These are phyloP conservation scores for Cladosporium velox DNA, from an alignment of 2,329 filamentous ascomycete genomes.

Conservation along the genomic window DNA sequence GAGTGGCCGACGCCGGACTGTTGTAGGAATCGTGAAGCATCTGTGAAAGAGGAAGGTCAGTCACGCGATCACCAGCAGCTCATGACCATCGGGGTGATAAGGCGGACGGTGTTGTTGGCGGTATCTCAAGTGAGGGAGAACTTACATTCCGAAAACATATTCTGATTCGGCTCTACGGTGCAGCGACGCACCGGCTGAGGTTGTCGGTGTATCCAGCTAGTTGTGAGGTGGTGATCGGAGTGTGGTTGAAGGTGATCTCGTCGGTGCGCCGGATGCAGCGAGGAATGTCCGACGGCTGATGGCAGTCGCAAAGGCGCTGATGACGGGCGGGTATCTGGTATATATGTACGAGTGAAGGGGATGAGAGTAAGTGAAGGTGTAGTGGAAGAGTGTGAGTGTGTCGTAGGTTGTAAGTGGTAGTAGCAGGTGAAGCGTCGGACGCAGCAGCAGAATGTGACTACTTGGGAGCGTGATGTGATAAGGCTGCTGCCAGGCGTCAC, in stretches of 20 bases:
- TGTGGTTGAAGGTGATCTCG: not conserved
- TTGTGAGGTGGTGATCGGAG: not conserved
- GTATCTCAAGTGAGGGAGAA: conserved; percentile 27
- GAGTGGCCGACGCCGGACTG: conserved; percentile 93
- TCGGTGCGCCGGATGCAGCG: conserved; percentile 21
- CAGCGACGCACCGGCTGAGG: not conserved
- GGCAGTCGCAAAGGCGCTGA: not conserved
- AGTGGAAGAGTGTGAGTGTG: not conserved
- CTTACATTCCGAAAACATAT: conserved; percentile 91
- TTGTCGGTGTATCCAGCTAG: not conserved
- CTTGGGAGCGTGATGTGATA: conserved; percentile 9
- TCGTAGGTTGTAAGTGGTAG: not conserved
- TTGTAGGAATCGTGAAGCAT: conserved; percentile 93
- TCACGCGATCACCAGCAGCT: conserved; percentile 44
- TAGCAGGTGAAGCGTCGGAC: not conserved
- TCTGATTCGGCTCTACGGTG: not conserved
- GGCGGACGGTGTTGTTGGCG: not conserved
- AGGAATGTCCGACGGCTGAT: conserved; percentile 16
- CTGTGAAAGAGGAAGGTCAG: conserved; percentile 54
- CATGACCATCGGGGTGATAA: conserved; percentile 31
- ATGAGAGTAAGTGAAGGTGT: not conserved
- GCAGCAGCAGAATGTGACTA: conserved; percentile 4
- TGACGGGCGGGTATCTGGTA: not conserved
- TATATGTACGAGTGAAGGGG: not conserved
- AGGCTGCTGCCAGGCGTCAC: conserved; percentile 6